Base-by-base conservation (phyloP, 331 rosid genomes). In the Telfairia occidentalis region DNA sequence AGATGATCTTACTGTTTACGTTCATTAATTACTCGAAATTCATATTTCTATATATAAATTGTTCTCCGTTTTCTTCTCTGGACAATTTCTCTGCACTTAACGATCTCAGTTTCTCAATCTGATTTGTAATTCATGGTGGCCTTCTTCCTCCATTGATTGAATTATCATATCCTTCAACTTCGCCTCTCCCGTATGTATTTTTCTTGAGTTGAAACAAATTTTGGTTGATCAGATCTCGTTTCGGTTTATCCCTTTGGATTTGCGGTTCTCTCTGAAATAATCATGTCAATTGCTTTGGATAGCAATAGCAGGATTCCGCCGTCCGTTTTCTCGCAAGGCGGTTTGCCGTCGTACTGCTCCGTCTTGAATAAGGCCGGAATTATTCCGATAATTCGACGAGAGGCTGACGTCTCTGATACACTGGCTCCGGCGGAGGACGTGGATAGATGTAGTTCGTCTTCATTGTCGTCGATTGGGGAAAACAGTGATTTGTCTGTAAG, bases 401-500 rank as follows among this genome's bases (percentile, higher is more conserved):
- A 48, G 2, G 59, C 53, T 5, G 32, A 35, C 3, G 42, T 55
- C 4, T 50, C n/a, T 19, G 77, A 28, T 21, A 53, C 19, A 45
- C 4, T 21, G 24, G 77, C 42, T 28, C 50, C 76, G 66, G 79
- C 4, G 12, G 77, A 76, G 80, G 73, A 35, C 55, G 45, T 34
- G 26, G 85, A 72, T 29, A 83, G 77, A 74, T 84, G 83, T 69
- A 80, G 83, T 72, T 77, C 89, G 46, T 35, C 91, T 35, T 57
- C 92, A 9, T 79, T 89, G 26, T 53, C 97, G 16, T 93, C 98
- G 88, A 91, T 93, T 66, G 98, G 98, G 55, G 87, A 83, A 73
- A 79, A 91, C 72, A 93, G 98, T 67, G 98, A 83, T 71, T 71
- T 59, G n/a, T 82, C 87, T 2, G 86, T 61, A 37, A 78, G 85